Evolutionary conservation across 495 filamentous ascomycete species (phyloP), one percentile per base, ranked within the genome.

Genomic region (Xylaria palmicola): DNA sequence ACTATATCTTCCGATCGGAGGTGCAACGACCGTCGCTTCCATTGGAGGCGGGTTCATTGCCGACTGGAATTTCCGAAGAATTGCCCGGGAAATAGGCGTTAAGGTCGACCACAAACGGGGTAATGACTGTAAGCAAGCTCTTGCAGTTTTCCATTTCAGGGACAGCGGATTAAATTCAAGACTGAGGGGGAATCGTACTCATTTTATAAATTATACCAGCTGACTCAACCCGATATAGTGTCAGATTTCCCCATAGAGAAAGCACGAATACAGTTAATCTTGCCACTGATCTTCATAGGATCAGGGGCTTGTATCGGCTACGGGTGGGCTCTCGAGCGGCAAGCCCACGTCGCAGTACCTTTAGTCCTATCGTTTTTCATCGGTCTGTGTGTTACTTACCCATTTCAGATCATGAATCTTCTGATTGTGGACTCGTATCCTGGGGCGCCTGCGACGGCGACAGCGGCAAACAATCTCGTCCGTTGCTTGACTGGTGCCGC

Each of bases 11-110:
- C 84, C 85, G 0, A 81, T 86, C 56, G 88, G 88, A 10, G 75
- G 86, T 40, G 88, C 88, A 30, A 88, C 87, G 49, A 85, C 83
- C 30, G 74, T 90, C 24, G 84, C 88, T 6, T 86, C 85, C 29
- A 77, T 90, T n/a, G 68, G 83, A 44, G 83, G 87, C 53, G 89
- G 89, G 41, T 77, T 78, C 64, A 64, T 86, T 2, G 68, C 85
- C 24, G 83, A 86, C 65, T 76, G 71, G 69, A 83, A 85, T 65
- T 88, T 84, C 63, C 72, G 80, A 4, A 76, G 77, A n/a, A 73
- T 76, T 40, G 84, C 85, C 7, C 68, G 66, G 32, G 73, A 74
- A 10, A 66, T 79, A 4, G 78, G 79, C 3, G 68, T 88, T 27
- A 75, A 74, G 3, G 66, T 86, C 24, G 75, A 81, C 22, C 77